phyloP scores from a whole-genome alignment of 345 rosid species.

The Luvunga scandens region DNA sequence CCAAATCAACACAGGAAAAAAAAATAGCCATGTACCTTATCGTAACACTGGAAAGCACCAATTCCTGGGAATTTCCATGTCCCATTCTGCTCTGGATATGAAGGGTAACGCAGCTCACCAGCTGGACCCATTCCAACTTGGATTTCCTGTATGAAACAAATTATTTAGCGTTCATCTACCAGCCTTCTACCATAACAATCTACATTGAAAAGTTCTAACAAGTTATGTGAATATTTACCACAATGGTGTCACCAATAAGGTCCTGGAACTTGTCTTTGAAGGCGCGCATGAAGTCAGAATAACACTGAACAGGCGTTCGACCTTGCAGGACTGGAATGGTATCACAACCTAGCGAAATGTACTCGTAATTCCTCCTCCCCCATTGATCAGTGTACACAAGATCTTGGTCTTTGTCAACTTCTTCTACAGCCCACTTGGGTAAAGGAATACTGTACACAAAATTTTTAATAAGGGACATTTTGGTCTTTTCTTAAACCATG shows the following conservation, averaged over 20 bases:
- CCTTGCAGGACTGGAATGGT: slow-evolving; percentile 83
- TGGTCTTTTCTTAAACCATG: too few relatives aligned
- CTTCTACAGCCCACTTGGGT: slow-evolving; percentile 87
- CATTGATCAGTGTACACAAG: slow-evolving; percentile 99
- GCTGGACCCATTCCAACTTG: slow-evolving; percentile 99
- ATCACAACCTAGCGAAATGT: slow-evolving; percentile 87
- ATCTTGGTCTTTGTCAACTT: slow-evolving; percentile 63
- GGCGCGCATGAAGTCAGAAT: slow-evolving; percentile 89
- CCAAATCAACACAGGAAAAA: not conserved
- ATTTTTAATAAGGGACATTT: too few relatives aligned
- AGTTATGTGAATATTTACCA: slow-evolving; percentile 44
- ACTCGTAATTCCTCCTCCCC: slow-evolving; percentile 94
- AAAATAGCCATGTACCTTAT: slow-evolving; percentile 48
- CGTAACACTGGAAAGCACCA: slow-evolving; percentile 97
- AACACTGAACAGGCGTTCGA: slow-evolving; percentile 91
- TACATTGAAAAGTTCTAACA: not conserved
- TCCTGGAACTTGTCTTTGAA: slow-evolving; percentile 78
- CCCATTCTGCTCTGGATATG: slow-evolving; percentile 83
- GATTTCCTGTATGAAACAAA: slow-evolving; percentile 59
- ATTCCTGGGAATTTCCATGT: slow-evolving; percentile 96
- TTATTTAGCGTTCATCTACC: not conserved
- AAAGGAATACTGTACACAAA: slow-evolving; percentile 61
- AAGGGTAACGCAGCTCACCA: slow-evolving; percentile 93
- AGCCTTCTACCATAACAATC: not conserved
- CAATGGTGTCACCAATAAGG: slow-evolving; percentile 85